Evolutionary conservation across 2,329 filamentous ascomycete genomes (phyloP).

Genomic region (Lecanicillium sp.): DNA sequence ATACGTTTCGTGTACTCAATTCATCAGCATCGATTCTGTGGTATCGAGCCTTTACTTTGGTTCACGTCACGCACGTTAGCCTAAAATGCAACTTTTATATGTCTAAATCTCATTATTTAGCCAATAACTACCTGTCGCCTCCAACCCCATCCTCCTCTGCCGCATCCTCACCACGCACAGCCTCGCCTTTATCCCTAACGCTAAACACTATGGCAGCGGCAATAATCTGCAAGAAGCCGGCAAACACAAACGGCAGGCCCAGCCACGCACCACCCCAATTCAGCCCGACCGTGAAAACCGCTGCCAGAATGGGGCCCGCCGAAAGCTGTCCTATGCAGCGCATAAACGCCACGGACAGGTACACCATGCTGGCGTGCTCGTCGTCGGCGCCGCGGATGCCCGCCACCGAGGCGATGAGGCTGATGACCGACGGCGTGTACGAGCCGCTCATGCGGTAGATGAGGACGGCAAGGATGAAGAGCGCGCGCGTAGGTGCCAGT

Average conservation of each 20-base stretch:
- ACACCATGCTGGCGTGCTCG: neutral
- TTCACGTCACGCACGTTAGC: too few relatives aligned
- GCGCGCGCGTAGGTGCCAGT: conserved; percentile 1
- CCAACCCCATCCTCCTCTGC: too few relatives aligned
- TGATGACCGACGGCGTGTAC: neutral
- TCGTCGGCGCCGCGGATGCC: neutral
- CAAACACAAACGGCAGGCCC: neutral
- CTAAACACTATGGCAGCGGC: conserved; percentile 3
- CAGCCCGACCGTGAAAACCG: conserved; percentile 3
- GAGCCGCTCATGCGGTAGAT: neutral
- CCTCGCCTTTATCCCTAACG: conserved; percentile 2
- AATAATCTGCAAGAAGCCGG: conserved; percentile 3
- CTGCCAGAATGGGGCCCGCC: conserved; percentile 4
- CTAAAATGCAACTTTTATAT: too few relatives aligned
- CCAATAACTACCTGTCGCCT: too few relatives aligned
- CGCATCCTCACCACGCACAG: too few relatives aligned
- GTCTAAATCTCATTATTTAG: too few relatives aligned
- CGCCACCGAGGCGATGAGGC: neutral
- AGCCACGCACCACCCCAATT: conserved; percentile 3
- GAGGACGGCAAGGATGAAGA: neutral
- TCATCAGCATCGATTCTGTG: too few relatives aligned
- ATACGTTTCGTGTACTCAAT: too few relatives aligned
- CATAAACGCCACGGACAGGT: conserved; percentile 1
- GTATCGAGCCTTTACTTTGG: too few relatives aligned
- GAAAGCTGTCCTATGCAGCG: conserved; percentile 1